phyloP scores from a whole-genome alignment of 306 rosid species.

The Alnus glutinosa region DNA sequence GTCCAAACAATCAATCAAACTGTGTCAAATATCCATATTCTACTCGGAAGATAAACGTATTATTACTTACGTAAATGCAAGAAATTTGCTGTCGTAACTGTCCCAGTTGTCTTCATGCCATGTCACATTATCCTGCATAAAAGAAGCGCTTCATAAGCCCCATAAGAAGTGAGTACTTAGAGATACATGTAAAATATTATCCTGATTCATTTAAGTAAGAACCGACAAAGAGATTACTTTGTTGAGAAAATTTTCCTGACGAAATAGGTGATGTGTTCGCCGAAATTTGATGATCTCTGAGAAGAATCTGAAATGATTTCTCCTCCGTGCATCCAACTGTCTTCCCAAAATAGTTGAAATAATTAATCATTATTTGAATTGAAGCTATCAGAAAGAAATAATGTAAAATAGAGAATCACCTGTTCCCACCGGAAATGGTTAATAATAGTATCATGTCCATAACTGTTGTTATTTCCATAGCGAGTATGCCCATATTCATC shows the following conservation, averaged over 20 bases:
- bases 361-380: constrained; percentile 21
- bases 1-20: neutral
- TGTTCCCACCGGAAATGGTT: constrained; percentile 83
- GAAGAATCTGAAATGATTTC: constrained; percentile 82
- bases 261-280: constrained; percentile 47
- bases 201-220: constrained; percentile 18
- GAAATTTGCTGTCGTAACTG: constrained; percentile 76
- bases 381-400: constrained; percentile 27
- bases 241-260: constrained; percentile 64
- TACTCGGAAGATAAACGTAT: neutral
- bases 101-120: constrained; percentile 97
- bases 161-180: constrained; percentile 1
- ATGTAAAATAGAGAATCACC: constrained; percentile 35
- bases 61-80: constrained; percentile 87
- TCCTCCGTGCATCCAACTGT: constrained; percentile 67
- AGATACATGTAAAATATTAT: constrained; percentile 13
- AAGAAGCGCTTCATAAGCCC: constrained; percentile 27
- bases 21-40: constrained; percentile 13
- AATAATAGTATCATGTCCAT: constrained; percentile 82
- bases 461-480: constrained; percentile 88
- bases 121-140: constrained; percentile 73
- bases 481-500: constrained; percentile 97
- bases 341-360: constrained; percentile 26
- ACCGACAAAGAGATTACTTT: constrained; percentile 46
- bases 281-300: constrained; percentile 70